A percentile compares a stretch with the other conserved stretches of the same genome.
phyloP scores from a whole-genome alignment of 768 basidiomycete genomes.

The Lactarius sanguifluus region DNA sequence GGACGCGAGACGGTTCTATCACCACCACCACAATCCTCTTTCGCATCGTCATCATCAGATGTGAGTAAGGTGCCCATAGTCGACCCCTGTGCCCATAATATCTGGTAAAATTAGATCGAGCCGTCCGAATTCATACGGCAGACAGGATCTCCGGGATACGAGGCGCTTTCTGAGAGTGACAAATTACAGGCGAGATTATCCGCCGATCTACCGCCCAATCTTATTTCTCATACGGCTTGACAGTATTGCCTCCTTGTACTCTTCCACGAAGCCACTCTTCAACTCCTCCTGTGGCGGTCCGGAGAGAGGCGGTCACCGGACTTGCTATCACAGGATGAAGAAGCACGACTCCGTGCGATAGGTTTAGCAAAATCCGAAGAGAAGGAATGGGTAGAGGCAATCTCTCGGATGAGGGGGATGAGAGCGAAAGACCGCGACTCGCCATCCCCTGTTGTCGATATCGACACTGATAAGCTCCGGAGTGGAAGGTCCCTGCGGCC shows the following conservation, averaged over 20 bases:
- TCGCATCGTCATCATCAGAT: slow-evolving; percentile 4
- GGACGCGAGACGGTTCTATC: slow-evolving; percentile 9
- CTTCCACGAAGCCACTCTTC: slow-evolving; percentile 67
- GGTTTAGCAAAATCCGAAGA: slow-evolving; percentile 50
- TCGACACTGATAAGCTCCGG: background rate
- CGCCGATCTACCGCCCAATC: background rate
- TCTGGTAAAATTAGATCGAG: slow-evolving; percentile 5
- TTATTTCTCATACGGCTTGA: background rate
- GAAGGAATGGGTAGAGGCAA: slow-evolving; percentile 69
- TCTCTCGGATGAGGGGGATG: slow-evolving; percentile 43
- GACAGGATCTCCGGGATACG: slow-evolving; percentile 25
- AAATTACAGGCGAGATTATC: slow-evolving; percentile 25
- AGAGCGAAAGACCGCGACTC: slow-evolving; percentile 28
- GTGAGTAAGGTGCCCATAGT: slow-evolving; percentile 13
- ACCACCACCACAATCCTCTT: background rate
- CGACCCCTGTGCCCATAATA: background rate
- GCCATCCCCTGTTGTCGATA: background rate
- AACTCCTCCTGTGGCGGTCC: slow-evolving; percentile 71
- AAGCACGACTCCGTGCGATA: slow-evolving; percentile 51
- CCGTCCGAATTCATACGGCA: slow-evolving; percentile 15
- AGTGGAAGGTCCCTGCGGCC: slow-evolving; percentile 17
- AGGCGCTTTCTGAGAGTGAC: slow-evolving; percentile 27
- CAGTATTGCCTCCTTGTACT: slow-evolving; percentile 75
- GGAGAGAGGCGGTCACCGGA: slow-evolving; percentile 53
- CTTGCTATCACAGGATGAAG: slow-evolving; percentile 54